Percentiles rank a stretch among this genome's conserved stretches.
phyloP scores from a whole-genome alignment of 2,329 filamentous ascomycete genomes.

The Tolypocladium tropicale region DNA sequence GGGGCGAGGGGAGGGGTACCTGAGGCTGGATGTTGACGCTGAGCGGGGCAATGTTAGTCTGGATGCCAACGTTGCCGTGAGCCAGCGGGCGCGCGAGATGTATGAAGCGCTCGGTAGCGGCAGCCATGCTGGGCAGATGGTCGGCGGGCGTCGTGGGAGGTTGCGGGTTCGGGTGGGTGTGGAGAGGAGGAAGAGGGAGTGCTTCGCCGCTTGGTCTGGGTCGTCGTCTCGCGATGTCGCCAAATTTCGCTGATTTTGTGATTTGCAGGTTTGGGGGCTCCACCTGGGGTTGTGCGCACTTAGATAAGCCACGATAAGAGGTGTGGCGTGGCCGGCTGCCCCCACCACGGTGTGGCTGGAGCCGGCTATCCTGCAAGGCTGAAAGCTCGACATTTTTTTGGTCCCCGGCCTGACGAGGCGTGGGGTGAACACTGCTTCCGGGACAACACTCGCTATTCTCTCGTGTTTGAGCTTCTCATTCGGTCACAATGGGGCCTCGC shows the following conservation, averaged over 20 bases:
- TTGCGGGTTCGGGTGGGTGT: conserved; percentile 9
- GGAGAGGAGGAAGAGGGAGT: conserved; percentile 7
- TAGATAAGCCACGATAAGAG: conserved; percentile 37
- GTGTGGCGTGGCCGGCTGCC: conserved; percentile 16
- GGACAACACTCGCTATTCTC: background rate
- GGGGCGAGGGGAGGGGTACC: conserved; percentile 43
- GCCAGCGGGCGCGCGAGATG: conserved; percentile 90
- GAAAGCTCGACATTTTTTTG: conserved; percentile 7
- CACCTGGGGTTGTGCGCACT: conserved; percentile 42
- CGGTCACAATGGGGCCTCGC: conserved; percentile 22
- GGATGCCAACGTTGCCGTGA: conserved; percentile 66
- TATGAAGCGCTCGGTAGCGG: conserved; percentile 74
- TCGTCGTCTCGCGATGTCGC: conserved; percentile 22
- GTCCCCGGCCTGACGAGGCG: background rate
- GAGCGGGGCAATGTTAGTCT: conserved; percentile 81
- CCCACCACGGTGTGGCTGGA: conserved; percentile 24
- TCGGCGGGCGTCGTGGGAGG: conserved; percentile 11
- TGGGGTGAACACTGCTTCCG: background rate
- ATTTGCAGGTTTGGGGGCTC: conserved; percentile 31
- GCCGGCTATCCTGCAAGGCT: conserved; percentile 21
- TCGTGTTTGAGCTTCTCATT: background rate
- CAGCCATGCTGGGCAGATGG: conserved; percentile 60
- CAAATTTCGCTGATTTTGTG: conserved; percentile 32
- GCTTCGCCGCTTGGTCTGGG: conserved; percentile 13
- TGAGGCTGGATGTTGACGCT: conserved; percentile 93